Evolutionary conservation across 2,329 filamentous ascomycete genomes (phyloP), one percentile per base, ranked within the genome.

Genomic region (Nigrospora sphaerica): DNA sequence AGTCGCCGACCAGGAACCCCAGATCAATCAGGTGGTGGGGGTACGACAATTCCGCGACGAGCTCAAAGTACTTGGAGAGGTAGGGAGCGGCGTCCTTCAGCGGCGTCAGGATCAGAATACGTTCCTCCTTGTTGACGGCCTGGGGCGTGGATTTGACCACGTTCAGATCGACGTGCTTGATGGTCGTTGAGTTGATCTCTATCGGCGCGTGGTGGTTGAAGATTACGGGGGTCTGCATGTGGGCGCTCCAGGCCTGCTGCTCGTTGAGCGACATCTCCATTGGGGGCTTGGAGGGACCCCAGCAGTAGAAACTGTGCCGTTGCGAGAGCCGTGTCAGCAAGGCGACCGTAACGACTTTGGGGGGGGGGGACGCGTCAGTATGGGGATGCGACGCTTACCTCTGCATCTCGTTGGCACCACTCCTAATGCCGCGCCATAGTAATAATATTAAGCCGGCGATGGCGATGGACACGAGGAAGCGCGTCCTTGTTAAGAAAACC

Each of bases 191-290:
- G 66, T 95, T 93, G 70, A 97, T 75, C 63, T 87, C 82, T 60
- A 96, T 76, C 33, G 93, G 85, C 52, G 86, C 83, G 68, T 97
- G 93, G 68, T 92, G 88, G 72, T 98, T 98, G 76, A 95, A 96
- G 54, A 95, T 80, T 57, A 98, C 90, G 42, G 93, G 93, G 4
- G 93, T 97, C 58, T 91, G 84, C 52, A 93, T 74, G 62, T 95
- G 91, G 48, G 82, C 83, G 55, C 87, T 85, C 93, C 93, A 98
- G 54, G 88, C 79, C 51, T 84, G 84, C 66, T 92, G 85, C 64
- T 98, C 93, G 64, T 96, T 96, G 46, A 85, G 73, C 37, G 86
- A 81, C 89, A 98, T 95, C 54, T 93, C 83, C 83, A 95, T 95
- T 45, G 93, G 93, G n/a, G 93, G 81, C 73, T 95, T 96, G 19